Evolutionary conservation across 805 yeast genomes (phyloP).

Genomic region (Cyberlindnera suaveolens): DNA sequence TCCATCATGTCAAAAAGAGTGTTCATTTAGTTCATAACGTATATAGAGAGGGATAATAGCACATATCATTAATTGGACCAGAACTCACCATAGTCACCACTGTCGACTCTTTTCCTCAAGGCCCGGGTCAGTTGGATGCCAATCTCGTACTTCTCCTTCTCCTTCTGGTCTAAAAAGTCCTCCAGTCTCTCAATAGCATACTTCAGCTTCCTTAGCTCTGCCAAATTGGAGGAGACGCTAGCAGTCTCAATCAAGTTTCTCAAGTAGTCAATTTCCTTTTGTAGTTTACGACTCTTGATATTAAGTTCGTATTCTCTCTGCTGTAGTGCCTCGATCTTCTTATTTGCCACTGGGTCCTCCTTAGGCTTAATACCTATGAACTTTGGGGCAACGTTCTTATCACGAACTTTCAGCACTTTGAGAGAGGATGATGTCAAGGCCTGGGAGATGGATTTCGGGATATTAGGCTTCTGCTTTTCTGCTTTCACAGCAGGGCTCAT

Average conservation of each 20-base stretch:
- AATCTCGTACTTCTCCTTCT: conserved; percentile 36
- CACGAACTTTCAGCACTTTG: conserved; percentile 24
- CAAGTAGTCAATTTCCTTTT: conserved; percentile 33
- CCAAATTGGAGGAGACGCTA: conserved; percentile 28
- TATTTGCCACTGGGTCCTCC: conserved; percentile 10
- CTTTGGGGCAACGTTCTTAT: conserved; percentile 18
- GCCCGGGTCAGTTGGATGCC: conserved; percentile 35
- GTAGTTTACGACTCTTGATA: conserved; percentile 30
- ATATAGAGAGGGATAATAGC: no score
- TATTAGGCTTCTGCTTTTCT: background rate
- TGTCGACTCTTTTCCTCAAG: conserved; percentile 33
- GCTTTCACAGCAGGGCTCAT: background rate
- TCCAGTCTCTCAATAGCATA: conserved; percentile 32
- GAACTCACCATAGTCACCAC: conserved; percentile 33
- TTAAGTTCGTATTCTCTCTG: conserved; percentile 27
- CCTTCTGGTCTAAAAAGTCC: conserved; percentile 34
- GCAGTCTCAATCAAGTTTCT: conserved; percentile 29
- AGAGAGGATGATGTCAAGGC: conserved; percentile 19
- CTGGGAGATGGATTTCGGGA: conserved; percentile 25
- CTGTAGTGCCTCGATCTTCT: conserved; percentile 25
- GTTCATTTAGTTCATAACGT: no score
- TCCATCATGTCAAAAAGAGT: no score
- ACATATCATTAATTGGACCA: conserved; percentile 20
- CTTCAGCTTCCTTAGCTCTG: conserved; percentile 31
- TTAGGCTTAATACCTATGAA: conserved; percentile 20